Evolutionary conservation across 768 basidiomycete species (phyloP), one percentile per base, ranked within the genome.

Genomic region (Lactifluus hygrophoroides): DNA sequence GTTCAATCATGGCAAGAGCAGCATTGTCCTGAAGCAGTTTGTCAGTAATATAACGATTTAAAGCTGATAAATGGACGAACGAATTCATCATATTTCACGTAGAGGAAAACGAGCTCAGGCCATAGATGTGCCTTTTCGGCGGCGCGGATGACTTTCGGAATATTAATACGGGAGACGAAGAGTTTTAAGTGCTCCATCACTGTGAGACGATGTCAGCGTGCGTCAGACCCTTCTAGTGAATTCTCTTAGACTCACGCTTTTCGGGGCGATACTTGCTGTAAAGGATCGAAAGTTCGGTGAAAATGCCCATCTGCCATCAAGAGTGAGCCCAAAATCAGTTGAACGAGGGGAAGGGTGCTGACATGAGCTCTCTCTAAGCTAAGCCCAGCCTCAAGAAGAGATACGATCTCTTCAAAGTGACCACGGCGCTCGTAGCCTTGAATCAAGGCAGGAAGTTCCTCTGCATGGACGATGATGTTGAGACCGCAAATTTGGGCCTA

Each of bases 151-250:
- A 97, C 95, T 82, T 99, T 98, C 51, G 96, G 96, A 66, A 99
- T 97, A 74, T 99, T 97, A 80, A 95, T 94, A 53, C 94, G 88
- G 37, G 90, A 83, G 32, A 91, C 90, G 66, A 96, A 99, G 44
- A 98, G 80, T 71, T 95, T 98, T 63, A 99, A 80, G 73, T 98
- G 96, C 67, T 99, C 96, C 94, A 99, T 96, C 60, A 97, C 92
- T 96, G 56, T 14, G 49, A 21, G 51, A 3, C 49, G 42, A 60
- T 59, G 27, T 57, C 57, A 10, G 30, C 51, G 23, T 10, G 3
- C 25, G 23, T 27, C 2, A 34, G 14, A 13, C 19, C 30, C 7
- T n/a, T 17, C 17, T 9, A 51, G 0, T 5, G 4, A 17, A 58
- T 19, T 8, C n/a, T 34, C 16, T 21, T 25, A 17, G 1, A 77